A percentile compares a stretch with the other conserved stretches of the same genome.
Conservation (phyloP, 192 early-diverging fungal genomes). For the Endogone sp. region DNA sequence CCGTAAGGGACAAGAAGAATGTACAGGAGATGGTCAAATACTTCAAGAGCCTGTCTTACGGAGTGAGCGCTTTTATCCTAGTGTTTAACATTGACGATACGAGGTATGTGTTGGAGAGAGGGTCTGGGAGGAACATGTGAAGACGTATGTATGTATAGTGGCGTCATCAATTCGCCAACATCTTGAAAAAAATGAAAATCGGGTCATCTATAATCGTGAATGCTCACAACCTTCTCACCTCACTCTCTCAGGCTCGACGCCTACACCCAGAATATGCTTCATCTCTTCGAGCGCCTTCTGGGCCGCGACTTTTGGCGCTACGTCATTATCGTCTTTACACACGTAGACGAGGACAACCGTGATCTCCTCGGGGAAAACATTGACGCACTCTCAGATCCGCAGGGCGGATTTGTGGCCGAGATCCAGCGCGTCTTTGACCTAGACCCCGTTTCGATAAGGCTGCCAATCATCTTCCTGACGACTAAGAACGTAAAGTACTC, state of each 20-base stretch:
- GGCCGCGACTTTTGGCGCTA: slow-evolving; percentile 51
- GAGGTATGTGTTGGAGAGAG: slow-evolving; percentile 33
- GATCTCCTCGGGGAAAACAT: slow-evolving; percentile 43
- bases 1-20: slow-evolving; percentile 35
- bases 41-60: slow-evolving; percentile 42
- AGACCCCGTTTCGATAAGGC: slow-evolving; percentile 24
- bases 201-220: no score
- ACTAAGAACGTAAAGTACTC: slow-evolving; percentile 38
- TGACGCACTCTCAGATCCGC: slow-evolving; percentile 34
- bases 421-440: slow-evolving; percentile 40
- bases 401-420: slow-evolving; percentile 43
- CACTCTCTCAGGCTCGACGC: slow-evolving; percentile 37
- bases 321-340: slow-evolving; percentile 50
- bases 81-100: slow-evolving; percentile 50
- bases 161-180: background rate
- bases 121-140: no score
- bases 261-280: slow-evolving; percentile 49
- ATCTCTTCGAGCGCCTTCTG: slow-evolving; percentile 39
- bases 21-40: slow-evolving; percentile 45
- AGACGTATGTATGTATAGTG: background rate
- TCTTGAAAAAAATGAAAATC: background rate
- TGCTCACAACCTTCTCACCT: no score
- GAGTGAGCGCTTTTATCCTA: slow-evolving; percentile 50
- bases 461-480: slow-evolving; percentile 42
- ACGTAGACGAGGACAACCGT: slow-evolving; percentile 42